Evolutionary conservation across 768 basidiomycete species (phyloP).

Genomic region (Coprinopsis marcescibilis): DNA sequence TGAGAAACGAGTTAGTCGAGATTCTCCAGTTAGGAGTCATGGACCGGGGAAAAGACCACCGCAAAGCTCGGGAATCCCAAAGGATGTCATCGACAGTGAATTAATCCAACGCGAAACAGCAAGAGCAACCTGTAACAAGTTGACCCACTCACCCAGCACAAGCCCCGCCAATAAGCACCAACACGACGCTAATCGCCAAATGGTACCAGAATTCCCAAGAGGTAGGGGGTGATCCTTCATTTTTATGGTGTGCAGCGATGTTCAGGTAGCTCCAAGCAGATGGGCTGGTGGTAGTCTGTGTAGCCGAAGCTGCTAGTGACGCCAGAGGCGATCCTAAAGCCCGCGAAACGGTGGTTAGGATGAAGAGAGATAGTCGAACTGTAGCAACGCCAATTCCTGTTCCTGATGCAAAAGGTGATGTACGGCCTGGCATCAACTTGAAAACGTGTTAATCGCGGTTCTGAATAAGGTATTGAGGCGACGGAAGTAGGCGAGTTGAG

Average conservation of each 20-base stretch:
- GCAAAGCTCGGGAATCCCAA: no score
- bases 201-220: conserved; percentile 74
- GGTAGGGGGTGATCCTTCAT: conserved; percentile 17
- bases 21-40: neutral
- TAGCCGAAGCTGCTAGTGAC: neutral
- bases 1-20: conserved; percentile 20
- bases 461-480: no score
- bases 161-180: conserved; percentile 84
- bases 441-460: no score
- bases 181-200: conserved; percentile 52
- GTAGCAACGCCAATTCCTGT: neutral
- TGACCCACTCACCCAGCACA: conserved; percentile 75
- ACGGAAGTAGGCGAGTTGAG: no score
- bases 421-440: no score
- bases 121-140: neutral
- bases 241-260: conserved; percentile 5
- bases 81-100: no score
- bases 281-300: no score
- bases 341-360: neutral
- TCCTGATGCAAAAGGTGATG: no score
- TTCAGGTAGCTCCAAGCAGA: no score
- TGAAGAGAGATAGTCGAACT: neutral
- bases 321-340: neutral
- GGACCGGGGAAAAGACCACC: no score
- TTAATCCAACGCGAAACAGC: no score